Evolutionary conservation across 1,284 basidiomycete species (phyloP).

Genomic region (Trametes sp.): DNA sequence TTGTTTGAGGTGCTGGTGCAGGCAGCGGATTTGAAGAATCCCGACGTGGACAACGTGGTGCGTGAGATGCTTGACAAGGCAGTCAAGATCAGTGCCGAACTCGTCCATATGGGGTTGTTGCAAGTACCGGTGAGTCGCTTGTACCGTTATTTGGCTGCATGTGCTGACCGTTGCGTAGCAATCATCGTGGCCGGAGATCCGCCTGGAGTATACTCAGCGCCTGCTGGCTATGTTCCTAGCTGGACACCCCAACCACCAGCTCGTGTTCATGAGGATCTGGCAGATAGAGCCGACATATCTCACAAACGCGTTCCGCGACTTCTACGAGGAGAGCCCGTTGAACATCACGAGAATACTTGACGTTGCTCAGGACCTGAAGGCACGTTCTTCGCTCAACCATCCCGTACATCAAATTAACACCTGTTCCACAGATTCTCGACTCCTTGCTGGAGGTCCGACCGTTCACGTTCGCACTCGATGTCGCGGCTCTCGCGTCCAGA

Average conservation of each 20-base stretch:
- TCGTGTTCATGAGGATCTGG: constrained; percentile 97
- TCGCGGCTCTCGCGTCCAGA: constrained; percentile 92
- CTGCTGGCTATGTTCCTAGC: constrained; percentile 91
- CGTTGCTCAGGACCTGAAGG: constrained; percentile 94
- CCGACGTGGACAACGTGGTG: constrained; percentile 77
- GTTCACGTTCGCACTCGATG: constrained; percentile 89
- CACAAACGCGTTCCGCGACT: constrained; percentile 87
- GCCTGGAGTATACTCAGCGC: constrained; percentile 86
- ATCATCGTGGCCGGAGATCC: constrained; percentile 88
- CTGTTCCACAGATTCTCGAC: constrained; percentile 77
- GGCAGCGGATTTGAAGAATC: constrained; percentile 73
- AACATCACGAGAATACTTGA: constrained; percentile 96
- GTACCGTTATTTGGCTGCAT: not conserved
- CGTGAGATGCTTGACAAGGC: constrained; percentile 93
- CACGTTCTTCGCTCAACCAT: constrained; percentile 44
- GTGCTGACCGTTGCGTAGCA: constrained; percentile 49
- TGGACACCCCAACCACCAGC: constrained; percentile 92
- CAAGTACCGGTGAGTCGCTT: constrained; percentile 82
- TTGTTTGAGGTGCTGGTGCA: constrained; percentile 89
- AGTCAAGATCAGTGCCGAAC: constrained; percentile 91
- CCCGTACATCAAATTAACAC: not conserved
- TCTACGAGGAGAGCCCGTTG: constrained; percentile 91
- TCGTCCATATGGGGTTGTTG: constrained; percentile 93
- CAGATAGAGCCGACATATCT: constrained; percentile 89
- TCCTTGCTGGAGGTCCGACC: constrained; percentile 88